phyloP scores from a whole-genome alignment of 129 eudicot species.

The Oenanthe sinensis region DNA sequence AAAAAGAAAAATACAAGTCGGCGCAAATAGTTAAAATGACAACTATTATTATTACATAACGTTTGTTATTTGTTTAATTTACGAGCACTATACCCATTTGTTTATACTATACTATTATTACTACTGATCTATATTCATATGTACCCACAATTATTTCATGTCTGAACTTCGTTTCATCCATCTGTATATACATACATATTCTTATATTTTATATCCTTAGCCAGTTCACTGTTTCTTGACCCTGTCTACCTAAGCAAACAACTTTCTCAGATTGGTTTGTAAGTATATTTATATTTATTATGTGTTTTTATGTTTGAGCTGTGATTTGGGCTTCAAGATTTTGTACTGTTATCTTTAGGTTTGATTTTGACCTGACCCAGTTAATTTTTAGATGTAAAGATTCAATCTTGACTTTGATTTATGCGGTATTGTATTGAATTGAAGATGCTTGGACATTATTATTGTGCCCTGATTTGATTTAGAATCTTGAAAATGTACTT shows the following conservation, averaged over 20 bases:
- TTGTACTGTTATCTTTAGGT: background rate
- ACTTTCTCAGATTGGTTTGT: background rate
- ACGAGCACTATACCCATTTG: background rate
- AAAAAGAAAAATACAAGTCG: constrained; percentile 3
- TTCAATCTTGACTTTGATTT: background rate
- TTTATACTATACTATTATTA: background rate
- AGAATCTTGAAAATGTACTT: background rate
- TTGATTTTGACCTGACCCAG: background rate
- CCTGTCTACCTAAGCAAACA: background rate
- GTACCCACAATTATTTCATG: constrained; percentile 3
- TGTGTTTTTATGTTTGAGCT: background rate
- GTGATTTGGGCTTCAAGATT: background rate
- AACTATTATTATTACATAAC: background rate
- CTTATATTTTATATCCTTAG: background rate
- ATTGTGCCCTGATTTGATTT: constrained; percentile 2
- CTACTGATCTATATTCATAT: background rate
- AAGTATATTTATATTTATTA: background rate
- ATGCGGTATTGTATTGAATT: background rate
- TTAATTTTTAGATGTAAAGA: background rate
- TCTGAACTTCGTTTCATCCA: background rate
- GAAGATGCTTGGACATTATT: background rate
- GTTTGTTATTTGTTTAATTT: background rate
- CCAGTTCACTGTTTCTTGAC: constrained; percentile 10
- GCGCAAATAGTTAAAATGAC: constrained; percentile 4
- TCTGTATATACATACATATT: background rate